A percentile compares a stretch with the other conserved stretches of the same genome.
Conservation (phyloP, 2,329 filamentous ascomycete species). For the Aureobasidium melanogenum region DNA sequence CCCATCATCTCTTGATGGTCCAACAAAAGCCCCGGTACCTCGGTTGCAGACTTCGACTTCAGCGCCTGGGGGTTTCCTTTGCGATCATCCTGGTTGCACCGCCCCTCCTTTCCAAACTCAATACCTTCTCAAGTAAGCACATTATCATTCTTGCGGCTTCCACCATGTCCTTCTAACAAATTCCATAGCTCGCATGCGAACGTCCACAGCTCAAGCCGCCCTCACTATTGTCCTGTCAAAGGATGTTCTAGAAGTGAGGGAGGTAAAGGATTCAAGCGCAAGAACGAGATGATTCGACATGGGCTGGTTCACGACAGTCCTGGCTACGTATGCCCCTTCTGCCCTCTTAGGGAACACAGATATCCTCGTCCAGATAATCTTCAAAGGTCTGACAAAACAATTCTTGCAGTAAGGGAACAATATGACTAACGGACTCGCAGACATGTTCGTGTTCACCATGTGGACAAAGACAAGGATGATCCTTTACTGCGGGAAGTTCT, state of each 20-base stretch:
- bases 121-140: constrained; percentile 60
- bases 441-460: constrained; percentile 87
- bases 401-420: fast-evolving
- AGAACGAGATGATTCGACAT: constrained; percentile 64
- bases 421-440: constrained; percentile 36
- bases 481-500: constrained; percentile 72
- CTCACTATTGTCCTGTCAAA: constrained; percentile 53
- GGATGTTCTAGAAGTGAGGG: constrained; percentile 50
- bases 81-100: constrained; percentile 55
- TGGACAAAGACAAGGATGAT: constrained; percentile 85
- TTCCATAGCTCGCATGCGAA: constrained; percentile 57
- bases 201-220: constrained; percentile 54
- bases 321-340: constrained; percentile 94
- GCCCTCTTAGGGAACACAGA: constrained; percentile 83
- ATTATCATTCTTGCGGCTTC: not conserved
- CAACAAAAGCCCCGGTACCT: constrained; percentile 18
- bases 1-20: constrained; percentile 23
- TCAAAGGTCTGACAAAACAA: constrained; percentile 57
- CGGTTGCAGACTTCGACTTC: constrained; percentile 22
- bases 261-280: constrained; percentile 60
- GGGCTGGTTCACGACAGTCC: constrained; percentile 90
- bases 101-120: constrained; percentile 69
- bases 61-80: constrained; percentile 38
- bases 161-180: not conserved
- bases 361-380: constrained; percentile 94